Base-by-base conservation (phyloP, 345 rosid species). In the Acer yangbiense region DNA sequence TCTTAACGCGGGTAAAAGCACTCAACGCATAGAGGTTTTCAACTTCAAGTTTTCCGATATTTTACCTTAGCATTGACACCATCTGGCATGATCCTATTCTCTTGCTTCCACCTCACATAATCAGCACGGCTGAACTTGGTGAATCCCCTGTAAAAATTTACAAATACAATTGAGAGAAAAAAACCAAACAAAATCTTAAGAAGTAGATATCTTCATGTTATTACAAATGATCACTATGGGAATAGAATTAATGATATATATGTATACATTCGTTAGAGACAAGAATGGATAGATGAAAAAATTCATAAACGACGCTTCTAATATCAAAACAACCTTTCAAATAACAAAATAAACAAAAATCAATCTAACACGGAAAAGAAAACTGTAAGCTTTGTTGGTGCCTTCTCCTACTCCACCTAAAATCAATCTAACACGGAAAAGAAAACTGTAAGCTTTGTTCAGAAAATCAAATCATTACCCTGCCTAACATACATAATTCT, bases 41-140 rank as follows among this genome's bases (percentile, higher is more conserved):
- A 9, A 43, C 29, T 57, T 61, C 4, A 41, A 43, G 46, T 43
- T 43, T 43, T 43, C 6, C 46, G 46, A 43, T 4, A 27, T 74
- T 43, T 71, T 77, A 88, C 91, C 91, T 88, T 88, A 0, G 91
- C 91, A 71, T 88, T 88, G 48, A 88, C 91, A 68, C 91, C 91
- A 79, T 88, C 91, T 0, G 91, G 65, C 21, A 80, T 1, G 78
- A 88, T 84, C 78, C 77, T 83, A 66, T 83, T 80, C 77, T 84
- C 89, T 0, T 84, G 65, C 81, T 86, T 88, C 89, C 88, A 78
- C 72, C 57, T 83, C 70, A 78, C 43, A 78, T 88, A 88, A 76
- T 88, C 91, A 78, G 85, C 80, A 17, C 89, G 85, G 81, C 79
- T 83, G 83, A 77, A 79, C 85, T 88, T 88, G 82, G 91, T 88